Evolutionary conservation across 148 eudicot species (phyloP), one percentile per base, ranked within the genome.

Genomic region (Polygonum aviculare): DNA sequence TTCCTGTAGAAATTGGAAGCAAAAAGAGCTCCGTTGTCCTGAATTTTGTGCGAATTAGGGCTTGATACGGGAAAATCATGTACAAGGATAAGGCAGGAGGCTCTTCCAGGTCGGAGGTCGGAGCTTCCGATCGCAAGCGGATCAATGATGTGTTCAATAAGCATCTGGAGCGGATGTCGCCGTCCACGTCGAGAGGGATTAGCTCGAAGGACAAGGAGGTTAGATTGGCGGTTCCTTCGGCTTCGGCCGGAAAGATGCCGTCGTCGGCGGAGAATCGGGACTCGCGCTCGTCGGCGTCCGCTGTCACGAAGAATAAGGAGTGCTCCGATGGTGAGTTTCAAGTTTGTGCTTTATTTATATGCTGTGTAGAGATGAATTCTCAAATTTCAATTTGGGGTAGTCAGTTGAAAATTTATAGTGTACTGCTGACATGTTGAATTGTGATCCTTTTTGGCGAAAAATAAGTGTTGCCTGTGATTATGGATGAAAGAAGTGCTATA

Each of bases 121-220:
- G 80, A 15, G 86, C 78, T 7, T 78, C 86, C 65, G 93, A 89
- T 89, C 93, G 95, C 84, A 90, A 87, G 83, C 78, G 93, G 49
- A 85, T 90, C 77, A 88, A 88, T 78, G 94, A 90, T 78, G 91
- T 86, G 62, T 72, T 88, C 22, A 92, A 88, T 78, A 92, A 90
- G 82, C 92, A 90, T 77, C 63, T 90, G 39, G 94, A 90, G 77
- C 86, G 88, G 49, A 81, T 86, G 38, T 85, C 93, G 8, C 88
- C 92, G 48, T 87, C 94, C 7, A 88, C 88, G 76, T 86, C 92
- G 36, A 86, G 96, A 73, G 87, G 82, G 14, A 74, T 84, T 21
- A 80, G 69, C 33, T 74, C 57, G 67, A 85, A 84, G 75, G 91
- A 87, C 3, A 87, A 82, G 74, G 87, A 82, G 77, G 48, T 59